These are phyloP conservation scores for Biscogniauxia mediterranea DNA, from an alignment of 2,329 filamentous ascomycete species.

Conservation along the genomic window DNA sequence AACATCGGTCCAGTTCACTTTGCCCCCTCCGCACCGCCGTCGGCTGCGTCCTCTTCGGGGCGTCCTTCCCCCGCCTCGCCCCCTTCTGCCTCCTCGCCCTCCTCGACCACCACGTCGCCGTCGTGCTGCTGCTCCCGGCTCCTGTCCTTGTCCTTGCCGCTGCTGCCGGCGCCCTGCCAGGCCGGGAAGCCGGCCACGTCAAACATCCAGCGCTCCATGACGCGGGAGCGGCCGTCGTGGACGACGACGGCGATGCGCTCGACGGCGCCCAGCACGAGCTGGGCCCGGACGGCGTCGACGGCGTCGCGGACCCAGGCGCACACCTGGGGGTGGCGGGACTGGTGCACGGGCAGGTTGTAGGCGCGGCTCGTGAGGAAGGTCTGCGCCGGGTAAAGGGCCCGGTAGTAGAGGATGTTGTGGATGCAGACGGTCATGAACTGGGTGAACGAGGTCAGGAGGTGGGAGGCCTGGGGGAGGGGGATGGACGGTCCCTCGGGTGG, in stretches of 20 bases:
- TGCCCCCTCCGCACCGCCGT: slow-evolving; percentile 1
- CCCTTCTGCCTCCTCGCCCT: slow-evolving; percentile 6
- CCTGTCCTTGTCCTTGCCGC: too few relatives aligned
- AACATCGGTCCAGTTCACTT: slow-evolving; percentile 57
- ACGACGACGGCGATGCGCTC: slow-evolving; percentile 49
- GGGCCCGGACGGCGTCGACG: slow-evolving; percentile 65
- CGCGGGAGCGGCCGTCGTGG: slow-evolving; percentile 36
- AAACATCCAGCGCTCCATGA: slow-evolving; percentile 63
- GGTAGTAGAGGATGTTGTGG: slow-evolving; percentile 84
- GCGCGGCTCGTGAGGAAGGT: slow-evolving; percentile 79
- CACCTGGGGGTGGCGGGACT: slow-evolving; percentile 81
- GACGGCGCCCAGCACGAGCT: slow-evolving; percentile 60
- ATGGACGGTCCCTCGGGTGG: slow-evolving; percentile 23
- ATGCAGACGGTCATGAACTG: slow-evolving; percentile 80
- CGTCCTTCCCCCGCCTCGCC: neutral
- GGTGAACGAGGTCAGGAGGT: slow-evolving; percentile 67
- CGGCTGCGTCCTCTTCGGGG: neutral
- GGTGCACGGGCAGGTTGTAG: slow-evolving; percentile 80
- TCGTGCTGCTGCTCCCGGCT: slow-evolving; percentile 27
- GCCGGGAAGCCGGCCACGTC: slow-evolving; percentile 53
- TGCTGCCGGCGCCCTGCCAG: slow-evolving; percentile 37
- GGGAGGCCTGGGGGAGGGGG: slow-evolving; percentile 44
- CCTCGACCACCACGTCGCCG: slow-evolving; percentile 23
- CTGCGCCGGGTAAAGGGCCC: slow-evolving; percentile 70
- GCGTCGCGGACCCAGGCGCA: slow-evolving; percentile 85